Evolutionary conservation across 2,329 filamentous ascomycete species (phyloP).

Genomic region (Neofusicoccum cordaticola): DNA sequence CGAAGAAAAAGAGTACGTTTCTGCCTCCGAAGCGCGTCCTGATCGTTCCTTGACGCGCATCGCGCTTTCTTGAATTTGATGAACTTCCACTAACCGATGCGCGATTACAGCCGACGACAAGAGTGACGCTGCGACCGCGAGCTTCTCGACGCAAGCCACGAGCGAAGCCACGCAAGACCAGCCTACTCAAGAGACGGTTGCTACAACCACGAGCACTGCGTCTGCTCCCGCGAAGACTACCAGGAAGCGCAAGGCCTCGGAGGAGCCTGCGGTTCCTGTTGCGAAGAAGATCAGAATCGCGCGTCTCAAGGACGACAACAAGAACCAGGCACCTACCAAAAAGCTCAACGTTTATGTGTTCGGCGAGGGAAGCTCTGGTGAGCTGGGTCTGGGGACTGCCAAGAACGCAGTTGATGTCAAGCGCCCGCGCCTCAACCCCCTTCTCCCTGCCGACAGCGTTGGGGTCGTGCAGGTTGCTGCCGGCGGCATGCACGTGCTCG

Average conservation of each 20-base stretch:
- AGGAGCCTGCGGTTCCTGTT: neutral
- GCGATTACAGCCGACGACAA: neutral
- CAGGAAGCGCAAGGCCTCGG: constrained; percentile 24
- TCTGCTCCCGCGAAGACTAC: constrained; percentile 20
- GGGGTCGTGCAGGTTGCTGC: constrained; percentile 73
- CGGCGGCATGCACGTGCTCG: constrained; percentile 79
- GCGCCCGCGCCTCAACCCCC: constrained; percentile 67
- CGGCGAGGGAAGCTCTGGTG: constrained; percentile 75
- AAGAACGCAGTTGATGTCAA: constrained; percentile 69
- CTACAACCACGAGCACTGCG: neutral
- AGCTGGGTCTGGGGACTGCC: constrained; percentile 72
- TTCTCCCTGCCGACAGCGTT: constrained; percentile 55
- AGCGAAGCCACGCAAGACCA: constrained; percentile 23
- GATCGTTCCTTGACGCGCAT: neutral
- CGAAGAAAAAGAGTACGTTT: neutral
- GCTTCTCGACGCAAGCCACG: neutral
- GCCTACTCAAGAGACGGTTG: constrained; percentile 19
- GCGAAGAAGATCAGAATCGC: constrained; percentile 28
- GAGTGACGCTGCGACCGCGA: constrained; percentile 12
- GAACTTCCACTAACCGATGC: constrained; percentile 1
- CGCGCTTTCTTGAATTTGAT: neutral
- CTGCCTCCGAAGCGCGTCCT: neutral
- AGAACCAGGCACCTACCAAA: constrained; percentile 64
- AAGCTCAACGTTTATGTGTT: constrained; percentile 75
- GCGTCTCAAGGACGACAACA: constrained; percentile 35